These are phyloP conservation scores for Lumnitzera racemosa DNA, from an alignment of 345 rosid genomes.

Conservation along the genomic window DNA sequence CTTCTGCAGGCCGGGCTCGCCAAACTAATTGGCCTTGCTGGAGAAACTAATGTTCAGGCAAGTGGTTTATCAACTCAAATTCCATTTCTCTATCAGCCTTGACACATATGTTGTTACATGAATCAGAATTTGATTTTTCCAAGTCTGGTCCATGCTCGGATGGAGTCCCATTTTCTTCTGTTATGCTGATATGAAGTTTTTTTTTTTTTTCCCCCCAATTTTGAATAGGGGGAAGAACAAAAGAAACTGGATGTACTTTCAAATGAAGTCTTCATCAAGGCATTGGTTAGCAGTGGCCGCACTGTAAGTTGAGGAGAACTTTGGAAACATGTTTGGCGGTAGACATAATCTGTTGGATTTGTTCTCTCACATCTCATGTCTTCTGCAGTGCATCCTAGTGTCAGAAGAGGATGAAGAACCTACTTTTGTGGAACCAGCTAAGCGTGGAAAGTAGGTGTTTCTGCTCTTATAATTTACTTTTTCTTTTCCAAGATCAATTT, in stretches of 20 bases:
- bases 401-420: slow-evolving; percentile 98
- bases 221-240: slow-evolving; percentile 86
- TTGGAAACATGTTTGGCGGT: neutral
- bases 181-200: neutral
- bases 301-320: slow-evolving; percentile 45
- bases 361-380: slow-evolving; percentile 10
- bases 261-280: slow-evolving; percentile 88
- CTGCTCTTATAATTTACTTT: slow-evolving; percentile 3
- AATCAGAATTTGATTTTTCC: no score
- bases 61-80: slow-evolving; percentile 6
- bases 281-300: slow-evolving; percentile 92
- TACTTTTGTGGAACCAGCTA: slow-evolving; percentile 63
- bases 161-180: neutral
- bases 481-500: neutral
- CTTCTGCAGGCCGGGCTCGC: slow-evolving; percentile 91
- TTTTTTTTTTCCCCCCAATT: neutral
- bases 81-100: neutral
- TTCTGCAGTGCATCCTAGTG: slow-evolving; percentile 78
- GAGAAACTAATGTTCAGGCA: slow-evolving; percentile 94
- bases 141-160: no score
- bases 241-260: slow-evolving; percentile 97
- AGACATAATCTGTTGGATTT: neutral
- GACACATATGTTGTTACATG: no score
- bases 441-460: slow-evolving; percentile 65
- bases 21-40: slow-evolving; percentile 90